A percentile compares a stretch with the other conserved stretches of the same genome.
These are phyloP conservation scores for Eucalyptus marginata DNA, from an alignment of 345 rosid genomes.

Conservation along the genomic window DNA sequence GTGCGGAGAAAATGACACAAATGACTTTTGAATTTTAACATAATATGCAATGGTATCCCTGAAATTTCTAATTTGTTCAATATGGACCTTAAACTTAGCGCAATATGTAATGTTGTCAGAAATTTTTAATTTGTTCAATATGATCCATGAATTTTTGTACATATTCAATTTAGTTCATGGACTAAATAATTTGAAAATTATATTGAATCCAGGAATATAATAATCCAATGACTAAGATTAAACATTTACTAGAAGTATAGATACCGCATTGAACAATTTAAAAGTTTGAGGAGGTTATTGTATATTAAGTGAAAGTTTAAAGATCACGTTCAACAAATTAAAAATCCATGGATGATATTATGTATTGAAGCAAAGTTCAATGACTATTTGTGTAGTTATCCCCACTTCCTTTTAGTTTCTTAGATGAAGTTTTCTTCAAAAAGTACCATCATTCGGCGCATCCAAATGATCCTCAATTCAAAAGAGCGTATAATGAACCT, in stretches of 20 bases:
- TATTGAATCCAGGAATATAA: not conserved
- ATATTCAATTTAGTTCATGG: not conserved
- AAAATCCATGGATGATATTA: not conserved
- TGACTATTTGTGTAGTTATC: not conserved
- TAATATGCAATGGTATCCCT: not conserved
- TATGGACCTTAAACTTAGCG: accelerated
- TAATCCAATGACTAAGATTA: not conserved
- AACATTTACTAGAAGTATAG: not conserved
- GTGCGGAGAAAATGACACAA: accelerated
- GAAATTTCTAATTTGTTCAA: not conserved
- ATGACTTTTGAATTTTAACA: accelerated
- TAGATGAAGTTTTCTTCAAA: not conserved
- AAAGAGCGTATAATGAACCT: not conserved
- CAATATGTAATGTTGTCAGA: accelerated
- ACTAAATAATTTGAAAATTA: not conserved
- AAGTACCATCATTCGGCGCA: not conserved
- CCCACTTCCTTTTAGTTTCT: not conserved
- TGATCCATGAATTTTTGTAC: accelerated
- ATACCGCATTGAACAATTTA: not conserved
- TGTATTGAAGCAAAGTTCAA: accelerated
- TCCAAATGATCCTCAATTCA: not conserved
- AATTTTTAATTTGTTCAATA: not conserved
- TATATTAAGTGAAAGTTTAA: accelerated
- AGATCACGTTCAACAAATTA: accelerated
- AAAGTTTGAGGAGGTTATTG: not conserved